Base-by-base conservation (phyloP, 2,329 filamentous ascomycete genomes). In the Alternaria sp. region DNA sequence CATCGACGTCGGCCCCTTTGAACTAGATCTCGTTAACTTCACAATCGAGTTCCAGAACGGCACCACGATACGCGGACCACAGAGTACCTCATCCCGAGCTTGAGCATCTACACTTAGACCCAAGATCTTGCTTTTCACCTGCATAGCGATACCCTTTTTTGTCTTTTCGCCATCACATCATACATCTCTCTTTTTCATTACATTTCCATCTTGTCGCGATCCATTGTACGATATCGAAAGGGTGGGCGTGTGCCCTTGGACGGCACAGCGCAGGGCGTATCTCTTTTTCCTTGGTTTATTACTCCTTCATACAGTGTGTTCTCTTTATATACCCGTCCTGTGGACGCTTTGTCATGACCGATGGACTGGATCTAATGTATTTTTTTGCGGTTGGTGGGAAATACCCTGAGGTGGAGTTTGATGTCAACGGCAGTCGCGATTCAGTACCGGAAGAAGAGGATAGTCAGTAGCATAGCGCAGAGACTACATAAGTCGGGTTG, bases 21-120 rank as follows among this genome's bases (percentile, higher is more conserved):
- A 65, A 28, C 69, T 80, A 47, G 73, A 80, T 49, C 71, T 80
- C 10, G 69, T 73, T 26, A 63, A 71, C 3, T 68, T 79, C 28
- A 73, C 74, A 5, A 75, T 80, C 32, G 61, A 69, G 30, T 77
- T 78, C 57, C 57, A 61, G 23, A 80, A 80, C 47, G 77, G 77
- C 32, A 80, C 77, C 7, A 74, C 69, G 8, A 68, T 80, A 32
- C 58, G 68, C 40, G 68, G 70, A 15, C 59, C 62, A 5, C 50
- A 65, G 12, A 36, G 36, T 54, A 45, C 51, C 11, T 57, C 52
- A 11, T 58, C 28, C 19, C 63, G 54, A 61, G 58, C 28, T 32
- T 44, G 23, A 12, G 19, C 21, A 28, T 30, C 23, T 59, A 21
- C 43, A 32, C 17, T 50, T 44, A 25, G 43, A 17, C 19, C 47